Percentiles rank a stretch among this genome's conserved stretches.
These are phyloP conservation scores for Aspergillus terreus DNA, from an alignment of 2,329 filamentous ascomycete species.

Conservation along the genomic window DNA sequence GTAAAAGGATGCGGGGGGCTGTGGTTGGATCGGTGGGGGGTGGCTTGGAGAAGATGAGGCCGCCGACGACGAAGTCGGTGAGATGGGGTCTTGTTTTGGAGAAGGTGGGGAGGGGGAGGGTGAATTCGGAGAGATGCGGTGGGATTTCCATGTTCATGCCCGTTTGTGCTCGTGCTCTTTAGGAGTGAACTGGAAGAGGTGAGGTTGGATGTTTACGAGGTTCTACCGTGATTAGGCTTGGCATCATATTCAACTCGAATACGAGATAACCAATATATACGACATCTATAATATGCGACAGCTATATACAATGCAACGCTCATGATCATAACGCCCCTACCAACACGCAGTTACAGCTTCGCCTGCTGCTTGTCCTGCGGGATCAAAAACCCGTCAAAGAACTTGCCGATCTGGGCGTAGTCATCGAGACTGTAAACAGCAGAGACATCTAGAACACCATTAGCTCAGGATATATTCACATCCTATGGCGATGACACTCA, in stretches of 20 bases:
- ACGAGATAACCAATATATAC: too few relatives aligned
- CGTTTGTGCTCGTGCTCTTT: neutral
- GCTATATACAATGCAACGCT: conserved; percentile 1
- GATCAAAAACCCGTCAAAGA: conserved; percentile 34
- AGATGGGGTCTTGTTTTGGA: conserved; percentile 24
- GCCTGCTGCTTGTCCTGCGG: conserved; percentile 9
- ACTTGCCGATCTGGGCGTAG: conserved; percentile 28
- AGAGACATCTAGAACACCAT: conserved; percentile 33
- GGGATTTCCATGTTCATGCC: conserved; percentile 13
- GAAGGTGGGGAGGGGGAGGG: conserved; percentile 24
- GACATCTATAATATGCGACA: too few relatives aligned
- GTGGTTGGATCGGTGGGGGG: neutral
- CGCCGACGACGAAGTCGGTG: conserved; percentile 25
- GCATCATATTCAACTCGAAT: too few relatives aligned
- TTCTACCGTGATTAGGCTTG: too few relatives aligned
- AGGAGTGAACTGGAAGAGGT: neutral
- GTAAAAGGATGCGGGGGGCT: conserved; percentile 34
- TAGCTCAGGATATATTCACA: neutral
- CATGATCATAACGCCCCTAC: neutral
- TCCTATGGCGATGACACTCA: conserved; percentile 28
- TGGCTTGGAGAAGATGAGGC: conserved; percentile 25
- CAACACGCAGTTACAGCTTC: conserved; percentile 6
- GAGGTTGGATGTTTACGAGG: neutral
- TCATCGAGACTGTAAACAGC: conserved; percentile 33
- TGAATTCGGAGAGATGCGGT: conserved; percentile 28